Base-by-base conservation (phyloP, 1,284 basidiomycete species). In the Thecaphora thlaspeos region DNA sequence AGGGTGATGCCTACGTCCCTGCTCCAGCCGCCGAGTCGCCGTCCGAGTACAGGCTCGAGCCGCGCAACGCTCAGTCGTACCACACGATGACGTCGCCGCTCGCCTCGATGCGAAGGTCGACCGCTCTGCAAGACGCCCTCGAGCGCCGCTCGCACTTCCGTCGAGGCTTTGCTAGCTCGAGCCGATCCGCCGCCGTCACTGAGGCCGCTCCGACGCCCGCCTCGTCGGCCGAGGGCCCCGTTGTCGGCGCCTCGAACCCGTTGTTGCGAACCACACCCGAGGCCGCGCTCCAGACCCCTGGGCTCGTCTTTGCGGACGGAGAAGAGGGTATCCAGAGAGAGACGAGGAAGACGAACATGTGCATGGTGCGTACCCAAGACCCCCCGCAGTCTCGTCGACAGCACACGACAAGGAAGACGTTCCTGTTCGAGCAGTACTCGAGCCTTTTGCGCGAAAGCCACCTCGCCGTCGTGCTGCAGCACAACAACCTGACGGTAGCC, bases 331-430 rank as follows among this genome's bases (percentile, higher is more conserved):
- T 61, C 43, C 51, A 62, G 57, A 66, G 70, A 55, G 65, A 72
- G 51, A 70, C 64, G 23, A 48, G 51, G 45, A 72, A 72, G 65
- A 72, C 71, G 62, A 72, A 72, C 59, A 70, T 72, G 68, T 72
- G 66, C 65, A 72, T 66, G 70, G 70, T 72, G 57, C 65, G 70
- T 72, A 64, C 41, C 45, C 18, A 18, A 14, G 17, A 2, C 18
- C 47, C 28, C 26, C 51, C 4, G 43, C 48, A 5, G 30, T 40
- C 11, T 28, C 46, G 40, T 15, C 55, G 61, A 46, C 46, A 58
- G 46, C 68, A 58, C 32, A 54, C 68, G 3, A 48, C 50, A 21
- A 56, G 67, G 23, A 74, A 74, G 49, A 43, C 64, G 18, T 74
- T 72, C 49, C 48, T 74, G 41, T 64, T 55, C 56, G 55, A 58